Conservation (phyloP, 345 rosid species). For the Arabidopsis thaliana region TAIR10.1 NC_003071.7:18036501-18037000, state of each 20-base stretch:
- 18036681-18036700: background rate
- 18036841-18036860: slow-evolving; percentile 36
- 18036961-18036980: background rate
- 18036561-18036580: background rate
- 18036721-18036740: slow-evolving; percentile 89
- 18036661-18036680: background rate
- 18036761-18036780: slow-evolving; percentile 95
- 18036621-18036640: background rate
- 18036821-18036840: slow-evolving; percentile 91
- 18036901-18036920: slow-evolving; percentile 19
- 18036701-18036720: slow-evolving; percentile 80
- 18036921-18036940: background rate
- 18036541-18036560: background rate
- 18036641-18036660: background rate
- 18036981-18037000: slow-evolving; percentile 6
- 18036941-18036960: background rate
- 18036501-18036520: slow-evolving; percentile 1
- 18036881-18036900: slow-evolving; percentile 17
- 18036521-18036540: slow-evolving; percentile 9
- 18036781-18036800: slow-evolving; percentile 88
- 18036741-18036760: slow-evolving; percentile 98
- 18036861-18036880: background rate
- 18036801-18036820: slow-evolving; percentile 74
- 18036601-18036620: slow-evolving; percentile 12
- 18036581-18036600: slow-evolving; percentile 10